These are phyloP conservation scores for Aspergillus cavernicola DNA, from an alignment of 495 filamentous ascomycete species.

Conservation along the genomic window DNA sequence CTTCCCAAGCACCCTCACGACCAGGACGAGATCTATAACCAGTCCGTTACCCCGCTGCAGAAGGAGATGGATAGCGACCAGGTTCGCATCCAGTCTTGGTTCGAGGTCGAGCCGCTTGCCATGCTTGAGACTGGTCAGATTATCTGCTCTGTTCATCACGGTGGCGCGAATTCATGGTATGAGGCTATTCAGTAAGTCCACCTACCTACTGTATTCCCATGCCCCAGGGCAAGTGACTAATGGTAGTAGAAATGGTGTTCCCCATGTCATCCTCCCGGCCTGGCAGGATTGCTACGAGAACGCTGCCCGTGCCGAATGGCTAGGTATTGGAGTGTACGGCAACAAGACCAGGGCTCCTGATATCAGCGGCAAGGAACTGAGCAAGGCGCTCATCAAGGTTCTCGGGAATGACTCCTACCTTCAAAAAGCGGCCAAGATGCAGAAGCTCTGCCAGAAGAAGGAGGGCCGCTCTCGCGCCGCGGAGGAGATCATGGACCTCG, in stretches of 20 bases:
- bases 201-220: neutral
- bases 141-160: constrained; percentile 49
- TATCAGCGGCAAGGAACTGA: constrained; percentile 28
- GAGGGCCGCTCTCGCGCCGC: constrained; percentile 19
- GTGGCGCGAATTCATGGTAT: constrained; percentile 51
- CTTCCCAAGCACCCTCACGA: constrained; percentile 27
- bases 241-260: constrained; percentile 38
- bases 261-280: constrained; percentile 48
- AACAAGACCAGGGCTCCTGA: constrained; percentile 32
- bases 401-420: constrained; percentile 23
- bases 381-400: constrained; percentile 27
- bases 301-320: constrained; percentile 43
- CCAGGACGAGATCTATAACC: constrained; percentile 22
- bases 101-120: constrained; percentile 43
- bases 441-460: constrained; percentile 19
- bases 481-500: constrained; percentile 24
- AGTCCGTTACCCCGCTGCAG: constrained; percentile 24
- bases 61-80: constrained; percentile 24
- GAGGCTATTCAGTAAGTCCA: constrained; percentile 47
- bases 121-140: constrained; percentile 44
- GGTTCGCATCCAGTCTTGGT: constrained; percentile 40
- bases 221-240: neutral
- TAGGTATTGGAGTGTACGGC: constrained; percentile 48
- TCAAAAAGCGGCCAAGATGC: constrained; percentile 15
- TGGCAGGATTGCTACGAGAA: constrained; percentile 52